Conservation (phyloP, 176 grass and related monocot genomes). For the Pontederia crassipes region DNA sequence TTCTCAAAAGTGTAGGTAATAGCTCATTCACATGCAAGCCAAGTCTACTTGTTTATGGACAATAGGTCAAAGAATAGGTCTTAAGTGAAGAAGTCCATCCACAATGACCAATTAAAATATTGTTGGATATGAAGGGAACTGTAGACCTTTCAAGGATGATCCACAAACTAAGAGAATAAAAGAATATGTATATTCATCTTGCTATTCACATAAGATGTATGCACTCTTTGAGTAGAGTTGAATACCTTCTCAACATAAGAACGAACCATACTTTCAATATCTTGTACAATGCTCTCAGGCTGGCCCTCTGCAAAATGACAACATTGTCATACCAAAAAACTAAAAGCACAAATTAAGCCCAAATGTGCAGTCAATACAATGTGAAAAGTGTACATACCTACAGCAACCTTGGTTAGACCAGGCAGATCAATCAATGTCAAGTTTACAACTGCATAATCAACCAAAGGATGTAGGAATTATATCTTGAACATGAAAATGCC, state of each 20-base stretch:
- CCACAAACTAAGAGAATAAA: background rate
- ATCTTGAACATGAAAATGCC: constrained; percentile 1
- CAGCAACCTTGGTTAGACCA: constrained; percentile 81
- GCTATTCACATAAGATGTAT: no score
- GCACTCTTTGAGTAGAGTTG: background rate
- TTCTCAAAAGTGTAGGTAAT: no score
- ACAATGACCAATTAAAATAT: no score
- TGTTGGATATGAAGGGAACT: no score
- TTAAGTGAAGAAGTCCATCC: no score
- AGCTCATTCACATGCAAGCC: no score
- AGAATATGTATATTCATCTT: background rate
- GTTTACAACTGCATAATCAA: constrained; percentile 69
- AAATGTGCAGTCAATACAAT: constrained; percentile 5
- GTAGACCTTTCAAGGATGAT: no score
- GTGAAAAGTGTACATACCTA: constrained; percentile 32
- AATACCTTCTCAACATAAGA: constrained; percentile 83
- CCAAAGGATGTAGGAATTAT: constrained; percentile 11
- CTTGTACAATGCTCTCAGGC: constrained; percentile 75
- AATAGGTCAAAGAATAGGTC: no score
- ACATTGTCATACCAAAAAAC: constrained; percentile 15
- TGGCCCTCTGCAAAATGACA: constrained; percentile 65
- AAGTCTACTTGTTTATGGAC: no score
- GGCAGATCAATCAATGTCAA: constrained; percentile 91
- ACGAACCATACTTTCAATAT: constrained; percentile 83
- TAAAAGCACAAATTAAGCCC: background rate